phyloP scores from a whole-genome alignment of 1,139 yeast species.

The Saccharomyces hybrid region DNA sequence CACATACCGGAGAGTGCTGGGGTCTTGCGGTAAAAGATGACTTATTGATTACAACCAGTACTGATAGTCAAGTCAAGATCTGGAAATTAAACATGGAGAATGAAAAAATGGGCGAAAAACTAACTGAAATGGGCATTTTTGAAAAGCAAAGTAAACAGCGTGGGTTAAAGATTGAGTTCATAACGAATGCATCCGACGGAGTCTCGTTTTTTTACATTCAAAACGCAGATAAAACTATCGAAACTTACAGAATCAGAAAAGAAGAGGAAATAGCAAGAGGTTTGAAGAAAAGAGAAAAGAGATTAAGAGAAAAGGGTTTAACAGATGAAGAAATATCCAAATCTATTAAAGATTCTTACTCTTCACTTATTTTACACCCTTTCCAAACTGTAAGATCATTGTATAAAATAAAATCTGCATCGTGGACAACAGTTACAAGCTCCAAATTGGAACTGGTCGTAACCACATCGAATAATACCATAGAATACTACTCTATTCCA shows the following conservation, averaged over 20 bases:
- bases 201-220: conserved; percentile 57
- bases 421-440: conserved; percentile 43
- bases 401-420: conserved; percentile 50
- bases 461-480: conserved; percentile 63
- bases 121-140: conserved; percentile 57
- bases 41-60: conserved; percentile 62
- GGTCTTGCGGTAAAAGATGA: conserved; percentile 46
- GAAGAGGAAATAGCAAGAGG: conserved; percentile 78
- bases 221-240: conserved; percentile 75
- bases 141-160: conserved; percentile 77
- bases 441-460: conserved; percentile 52
- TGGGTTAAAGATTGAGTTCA: conserved; percentile 56
- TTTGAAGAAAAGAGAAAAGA: conserved; percentile 66
- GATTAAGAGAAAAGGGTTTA: conserved; percentile 65
- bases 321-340: conserved; percentile 54
- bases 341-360: conserved; percentile 47
- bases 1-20: conserved; percentile 94
- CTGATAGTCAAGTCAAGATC: conserved; percentile 72
- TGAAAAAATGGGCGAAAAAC: conserved; percentile 41
- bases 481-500: conserved; percentile 57
- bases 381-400: conserved; percentile 53
- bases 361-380: conserved; percentile 54
- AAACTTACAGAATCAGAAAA: conserved; percentile 68
- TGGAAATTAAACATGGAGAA: conserved; percentile 63
- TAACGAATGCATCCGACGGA: conserved; percentile 32